Base-by-base conservation (phyloP, 2,329 filamentous ascomycete species). In the Phyllosticta paracitricarpa region DNA sequence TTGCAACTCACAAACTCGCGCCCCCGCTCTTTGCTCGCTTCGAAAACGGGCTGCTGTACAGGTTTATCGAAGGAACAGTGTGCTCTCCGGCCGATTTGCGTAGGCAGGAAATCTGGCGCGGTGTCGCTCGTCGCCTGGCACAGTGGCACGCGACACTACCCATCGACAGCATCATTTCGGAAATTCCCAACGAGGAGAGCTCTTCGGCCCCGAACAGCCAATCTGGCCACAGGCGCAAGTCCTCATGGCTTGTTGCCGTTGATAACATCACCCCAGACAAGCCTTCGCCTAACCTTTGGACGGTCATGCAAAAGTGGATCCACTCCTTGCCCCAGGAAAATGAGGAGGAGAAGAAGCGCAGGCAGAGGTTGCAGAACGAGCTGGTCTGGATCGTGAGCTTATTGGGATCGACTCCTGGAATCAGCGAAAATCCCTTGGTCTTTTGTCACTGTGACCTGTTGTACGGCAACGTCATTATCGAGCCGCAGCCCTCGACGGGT, bases 371-470 rank as follows among this genome's bases (percentile, higher is more conserved):
- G 58, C 89, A 95, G 70, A 78, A 76, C 60, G 93, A 97, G 77
- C 78, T 96, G 62, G 81, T 84, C 65, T 82, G 82, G 68, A 79
- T 95, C 63, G 82, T 90, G 63, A 74, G 78, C 58, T 83, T 89
- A 68, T 81, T 97, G 54, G 89, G 90, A 72, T 82, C 89, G 68
- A 86, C 88, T 19, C 84, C 86, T 56, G 90, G 91, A 51, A 79
- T 96, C 56, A 68, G 69, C 24, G 28, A 83, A 65, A 83, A 90
- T 66, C 73, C 92, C 83, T 86, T 96, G 67, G 86, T 97, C 56
- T 97, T 97, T 78, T 89, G 89, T 65, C 93, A 97, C 76, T 96
- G 92, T 79, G 94, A 99, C 75, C 83, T 99, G 25, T 81, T 99
- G n/a, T 91, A 89, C 73, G 94, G 92, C 66, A 99, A 99, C 72